Base-by-base conservation (phyloP, 148 eudicot species). In the Mesembryanthemum crystallinum region DNA sequence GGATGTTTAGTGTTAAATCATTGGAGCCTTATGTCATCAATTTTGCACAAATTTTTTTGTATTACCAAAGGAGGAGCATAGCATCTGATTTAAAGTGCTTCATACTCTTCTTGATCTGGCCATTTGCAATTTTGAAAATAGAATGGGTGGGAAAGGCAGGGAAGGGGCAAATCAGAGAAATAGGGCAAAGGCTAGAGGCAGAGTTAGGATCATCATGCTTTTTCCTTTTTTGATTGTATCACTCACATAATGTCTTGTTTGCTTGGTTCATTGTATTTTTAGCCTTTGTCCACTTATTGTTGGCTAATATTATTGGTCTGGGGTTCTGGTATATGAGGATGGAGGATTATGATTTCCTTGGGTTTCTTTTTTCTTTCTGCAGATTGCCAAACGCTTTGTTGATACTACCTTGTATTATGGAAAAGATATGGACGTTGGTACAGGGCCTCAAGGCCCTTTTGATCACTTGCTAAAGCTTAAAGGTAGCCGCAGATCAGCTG, bases 381-480 rank as follows among this genome's bases (percentile, higher is more conserved):
- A 94, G 97, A 82, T 86, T 47, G 95, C 97, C 69, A 94, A 94
- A 83, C 92, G 87, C 71, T 94, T 82, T 82, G 85, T 94, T 76
- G 96, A 88, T 33, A 82, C 92, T 60, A 93, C 93, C 64, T 81
- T 94, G 83, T 81, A 82, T 69, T 90, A 94, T 79, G 91, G 97
- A 78, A 92, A 89, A 79, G 89, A 89, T 80, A 83, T 94, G 77
- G 61, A 66, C 63, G 84, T 94, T 77, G 98, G 98, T 43, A 84
- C 72, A 64, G 97, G 97, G 29, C 73, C 80, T 75, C 98, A 94
- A 80, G 93, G 97, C 73, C 98, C 97, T 43, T 89, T 94, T 35
- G 98, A 94, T 76, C 98, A 94, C 77, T 52, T 88, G 72, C 71
- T 87, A 72, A 94, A 89, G 88, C 95, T 92, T 70, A 86, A 89